A percentile compares a stretch with the other conserved stretches of the same genome.
Evolutionary conservation across 1,284 basidiomycete species (phyloP).

Genomic region (Malassezia pachydermatis): DNA sequence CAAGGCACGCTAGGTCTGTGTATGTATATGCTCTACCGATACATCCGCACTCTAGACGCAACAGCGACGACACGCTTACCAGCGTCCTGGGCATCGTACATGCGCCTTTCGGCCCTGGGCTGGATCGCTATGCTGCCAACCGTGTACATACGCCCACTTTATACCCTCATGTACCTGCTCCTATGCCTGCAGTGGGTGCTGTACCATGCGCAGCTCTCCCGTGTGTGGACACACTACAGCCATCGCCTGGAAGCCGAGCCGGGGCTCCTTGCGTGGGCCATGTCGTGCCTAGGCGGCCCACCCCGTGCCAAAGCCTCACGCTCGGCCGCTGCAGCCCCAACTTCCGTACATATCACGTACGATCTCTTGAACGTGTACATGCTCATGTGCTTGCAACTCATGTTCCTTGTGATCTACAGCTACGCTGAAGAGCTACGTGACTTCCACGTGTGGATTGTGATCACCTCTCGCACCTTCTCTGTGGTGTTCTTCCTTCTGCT

Average conservation of each 20-base stretch:
- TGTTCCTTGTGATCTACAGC: slow-evolving; percentile 3
- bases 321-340: neutral
- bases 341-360: neutral
- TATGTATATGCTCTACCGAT: neutral
- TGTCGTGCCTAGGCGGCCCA: neutral
- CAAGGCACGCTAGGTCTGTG: neutral
- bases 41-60: neutral
- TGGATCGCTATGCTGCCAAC: neutral
- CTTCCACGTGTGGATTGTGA: slow-evolving; percentile 6
- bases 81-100: neutral
- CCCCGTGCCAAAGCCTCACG: neutral
- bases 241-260: neutral
- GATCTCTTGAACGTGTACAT: neutral
- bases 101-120: neutral
- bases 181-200: slow-evolving; percentile 6
- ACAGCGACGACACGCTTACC: neutral
- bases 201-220: neutral
- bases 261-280: no score
- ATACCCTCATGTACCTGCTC: slow-evolving; percentile 3
- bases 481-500: slow-evolving; percentile 1
- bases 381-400: neutral
- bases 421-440: slow-evolving; percentile 7
- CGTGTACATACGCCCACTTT: neutral
- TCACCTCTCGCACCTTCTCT: slow-evolving; percentile 1
- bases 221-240: no score